Conservation (phyloP, 2,329 filamentous ascomycete genomes). For the Didymella sp. region DNA sequence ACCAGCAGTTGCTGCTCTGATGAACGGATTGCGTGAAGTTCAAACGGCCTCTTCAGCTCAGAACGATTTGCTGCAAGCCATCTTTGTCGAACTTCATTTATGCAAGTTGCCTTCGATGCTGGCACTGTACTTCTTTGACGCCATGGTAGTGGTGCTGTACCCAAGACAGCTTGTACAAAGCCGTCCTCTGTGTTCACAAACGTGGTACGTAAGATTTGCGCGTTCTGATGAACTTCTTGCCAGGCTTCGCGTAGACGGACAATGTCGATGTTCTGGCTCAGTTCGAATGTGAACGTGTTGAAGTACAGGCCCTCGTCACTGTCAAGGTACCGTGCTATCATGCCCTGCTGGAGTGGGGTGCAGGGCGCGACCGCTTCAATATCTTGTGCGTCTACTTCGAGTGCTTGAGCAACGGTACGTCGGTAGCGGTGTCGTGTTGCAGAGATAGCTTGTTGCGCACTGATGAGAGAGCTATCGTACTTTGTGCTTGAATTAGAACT, state of each 20-base stretch:
- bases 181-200: conserved; percentile 79
- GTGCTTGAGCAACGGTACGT: conserved; percentile 58
- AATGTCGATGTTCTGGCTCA: conserved; percentile 58
- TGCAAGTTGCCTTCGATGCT: conserved; percentile 11
- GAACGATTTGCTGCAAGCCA: conserved; percentile 48
- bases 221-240: conserved; percentile 57
- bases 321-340: conserved; percentile 74
- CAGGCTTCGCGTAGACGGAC: conserved; percentile 64
- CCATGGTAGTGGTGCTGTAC: conserved; percentile 39
- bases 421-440: conserved; percentile 70
- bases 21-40: conserved; percentile 55
- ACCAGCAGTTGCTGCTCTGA: conserved; percentile 54
- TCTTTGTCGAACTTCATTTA: background rate
- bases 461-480: conserved; percentile 49
- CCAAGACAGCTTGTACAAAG: conserved; percentile 74
- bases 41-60: conserved; percentile 61
- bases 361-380: conserved; percentile 82
- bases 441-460: conserved; percentile 66
- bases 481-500: conserved; percentile 8
- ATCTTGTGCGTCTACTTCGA: conserved; percentile 60
- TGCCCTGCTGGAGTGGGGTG: conserved; percentile 84
- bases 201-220: conserved; percentile 73
- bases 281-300: conserved; percentile 71
- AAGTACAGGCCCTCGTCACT: conserved; percentile 71
- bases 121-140: conserved; percentile 35